These are phyloP conservation scores for Ophiocytium majus DNA, from an alignment of 352 stramenopile genomes.

Conservation along the genomic window DNA sequence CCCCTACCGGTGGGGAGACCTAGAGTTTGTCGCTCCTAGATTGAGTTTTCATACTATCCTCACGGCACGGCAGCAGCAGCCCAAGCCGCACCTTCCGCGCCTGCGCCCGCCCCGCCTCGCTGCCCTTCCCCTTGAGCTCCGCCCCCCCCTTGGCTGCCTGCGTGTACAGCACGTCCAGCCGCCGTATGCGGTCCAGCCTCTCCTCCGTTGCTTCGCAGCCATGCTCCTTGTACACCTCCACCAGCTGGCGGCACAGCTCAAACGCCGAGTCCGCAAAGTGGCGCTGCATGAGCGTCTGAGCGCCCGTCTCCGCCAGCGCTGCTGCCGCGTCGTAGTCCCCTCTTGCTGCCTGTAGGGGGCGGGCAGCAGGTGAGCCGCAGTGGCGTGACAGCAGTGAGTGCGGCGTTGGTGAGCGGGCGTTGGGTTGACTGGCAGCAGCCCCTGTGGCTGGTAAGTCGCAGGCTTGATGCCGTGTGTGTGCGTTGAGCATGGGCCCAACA, in stretches of 20 bases:
- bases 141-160: background rate
- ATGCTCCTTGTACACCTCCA: slow-evolving; percentile 46
- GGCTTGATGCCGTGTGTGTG: too few relatives aligned
- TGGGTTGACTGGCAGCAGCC: too few relatives aligned
- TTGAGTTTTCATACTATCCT: too few relatives aligned
- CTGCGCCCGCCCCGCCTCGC: background rate
- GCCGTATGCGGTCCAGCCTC: slow-evolving; percentile 26
- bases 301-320: slow-evolving; percentile 43
- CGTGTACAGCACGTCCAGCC: slow-evolving; percentile 24
- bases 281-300: slow-evolving; percentile 32
- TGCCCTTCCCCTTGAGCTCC: slow-evolving; percentile 9
- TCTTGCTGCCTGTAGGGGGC: slow-evolving; percentile 47
- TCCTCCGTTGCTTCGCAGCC: slow-evolving; percentile 33
- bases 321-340: slow-evolving; percentile 34
- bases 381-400: too few relatives aligned
- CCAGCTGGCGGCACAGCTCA: slow-evolving; percentile 40
- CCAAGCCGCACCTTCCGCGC: slow-evolving; percentile 12
- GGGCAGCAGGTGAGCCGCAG: too few relatives aligned
- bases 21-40: too few relatives aligned
- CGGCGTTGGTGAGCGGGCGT: too few relatives aligned
- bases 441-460: too few relatives aligned
- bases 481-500: too few relatives aligned
- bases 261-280: slow-evolving; percentile 47
- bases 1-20: too few relatives aligned
- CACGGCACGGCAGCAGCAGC: too few relatives aligned